These are phyloP conservation scores for Brassica napus DNA, from an alignment of 345 rosid species.

Conservation along the genomic window Da-Ae NC_063445.1:3699001-3699500, in stretches of 20 bases:
- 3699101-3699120: conserved; percentile 8
- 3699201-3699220: neutral
- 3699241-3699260: neutral
- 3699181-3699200: neutral
- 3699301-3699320: neutral
- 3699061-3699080: conserved; percentile 42
- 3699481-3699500: conserved; percentile 21
- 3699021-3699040: conserved; percentile 92
- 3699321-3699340: neutral
- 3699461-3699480: neutral
- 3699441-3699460: conserved; percentile 18
- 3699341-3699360: neutral
- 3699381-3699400: neutral
- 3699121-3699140: neutral
- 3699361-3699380: conserved; percentile 9
- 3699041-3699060: conserved; percentile 63
- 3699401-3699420: neutral
- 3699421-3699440: neutral
- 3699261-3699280: neutral
- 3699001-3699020: conserved; percentile 97
- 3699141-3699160: conserved; percentile 25
- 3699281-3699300: neutral
- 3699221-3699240: conserved; percentile 4
- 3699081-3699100: conserved; percentile 12
- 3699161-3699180: conserved; percentile 12